Evolutionary conservation across 495 filamentous ascomycete genomes (phyloP).

Genomic region (Aspergillus panamensis): DNA sequence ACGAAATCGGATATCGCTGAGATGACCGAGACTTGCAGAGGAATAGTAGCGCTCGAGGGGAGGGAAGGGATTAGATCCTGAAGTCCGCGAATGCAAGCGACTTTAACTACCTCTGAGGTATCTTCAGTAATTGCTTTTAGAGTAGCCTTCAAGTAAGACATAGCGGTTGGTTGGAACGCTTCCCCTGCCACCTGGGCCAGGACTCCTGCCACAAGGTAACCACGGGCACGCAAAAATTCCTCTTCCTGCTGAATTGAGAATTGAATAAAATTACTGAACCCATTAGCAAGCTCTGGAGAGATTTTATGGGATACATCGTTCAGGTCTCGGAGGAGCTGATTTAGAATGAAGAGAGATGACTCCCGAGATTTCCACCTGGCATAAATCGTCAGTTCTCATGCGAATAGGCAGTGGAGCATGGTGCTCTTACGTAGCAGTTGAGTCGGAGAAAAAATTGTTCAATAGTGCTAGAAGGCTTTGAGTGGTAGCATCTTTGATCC

Average conservation of each 20-base stretch:
- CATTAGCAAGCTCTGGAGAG: constrained; percentile 59
- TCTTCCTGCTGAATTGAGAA: constrained; percentile 67
- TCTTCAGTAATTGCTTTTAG: constrained; percentile 72
- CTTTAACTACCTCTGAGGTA: constrained; percentile 80
- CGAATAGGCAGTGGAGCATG: not conserved
- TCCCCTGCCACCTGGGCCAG: constrained; percentile 58
- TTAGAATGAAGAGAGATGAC: constrained; percentile 77
- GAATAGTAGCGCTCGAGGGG: constrained; percentile 47
- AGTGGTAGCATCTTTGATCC: constrained; percentile 65
- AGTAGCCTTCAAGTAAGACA: constrained; percentile 67
- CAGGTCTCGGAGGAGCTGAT: constrained; percentile 75
- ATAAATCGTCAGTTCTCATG: constrained; percentile 27
- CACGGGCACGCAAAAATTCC: constrained; percentile 74
- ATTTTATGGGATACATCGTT: constrained; percentile 67
- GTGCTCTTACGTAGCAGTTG: constrained; percentile 50
- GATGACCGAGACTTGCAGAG: constrained; percentile 71
- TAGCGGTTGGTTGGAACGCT: constrained; percentile 49
- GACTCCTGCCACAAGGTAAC: constrained; percentile 76
- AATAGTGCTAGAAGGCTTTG: constrained; percentile 73
- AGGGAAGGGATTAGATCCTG: constrained; percentile 73
- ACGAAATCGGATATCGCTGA: constrained; percentile 74
- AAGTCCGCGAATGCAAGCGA: constrained; percentile 82
- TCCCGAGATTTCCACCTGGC: constrained; percentile 65
- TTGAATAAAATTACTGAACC: constrained; percentile 72
- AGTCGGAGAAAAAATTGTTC: constrained; percentile 59